Base-by-base conservation (phyloP, 805 yeast species). In the Wickerhamomyces sydowiorum region DNA sequence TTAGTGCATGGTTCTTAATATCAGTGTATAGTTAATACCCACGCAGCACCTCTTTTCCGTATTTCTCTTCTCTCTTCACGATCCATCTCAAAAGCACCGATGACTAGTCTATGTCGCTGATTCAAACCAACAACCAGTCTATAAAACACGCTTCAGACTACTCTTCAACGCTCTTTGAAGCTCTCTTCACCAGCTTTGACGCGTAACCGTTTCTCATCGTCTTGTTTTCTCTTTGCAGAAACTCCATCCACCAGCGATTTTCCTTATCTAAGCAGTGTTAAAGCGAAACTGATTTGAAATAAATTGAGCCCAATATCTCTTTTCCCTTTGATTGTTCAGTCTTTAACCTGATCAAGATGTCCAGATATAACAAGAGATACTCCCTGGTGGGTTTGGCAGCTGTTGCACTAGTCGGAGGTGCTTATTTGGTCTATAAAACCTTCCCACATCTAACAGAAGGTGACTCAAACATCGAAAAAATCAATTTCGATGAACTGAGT, bases 341-440 rank as follows among this genome's bases (percentile, higher is more conserved):
- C n/a, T n/a, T n/a, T n/a, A n/a, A n/a, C n/a, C 14, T n/a, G 30
- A 5, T 28, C 14, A 28, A 20, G 24, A 46, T 48, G 49, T 30
- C 36, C 14, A 49, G 38, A 27, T 35, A 49, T 38, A 39, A 41
- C 33, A 51, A 45, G 40, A 53, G 42, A 40, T 44, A 46, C 28
- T 29, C 47, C 3, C 25, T 46, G 6, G 22, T 48, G 14, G 32
- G 35, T 2, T 28, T 42, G 4, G 48, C 42, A 10, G 44, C 45
- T 7, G 36, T 41, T n/a, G 51, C 48, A 10, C 33, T 50, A 19
- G 41, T 48, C 18, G 44, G 45, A 13, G 42, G 45, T 21, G 49
- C 54, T 5, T 50, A 32, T 23, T 24, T 47, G 27, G 33, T 53
- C 29, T 43, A 32, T 39, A 47, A 51, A 42, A 51, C 49, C 5